These are phyloP conservation scores for Glycine latifolia DNA, from an alignment of 306 rosid species.

Conservation along the genomic window DNA sequence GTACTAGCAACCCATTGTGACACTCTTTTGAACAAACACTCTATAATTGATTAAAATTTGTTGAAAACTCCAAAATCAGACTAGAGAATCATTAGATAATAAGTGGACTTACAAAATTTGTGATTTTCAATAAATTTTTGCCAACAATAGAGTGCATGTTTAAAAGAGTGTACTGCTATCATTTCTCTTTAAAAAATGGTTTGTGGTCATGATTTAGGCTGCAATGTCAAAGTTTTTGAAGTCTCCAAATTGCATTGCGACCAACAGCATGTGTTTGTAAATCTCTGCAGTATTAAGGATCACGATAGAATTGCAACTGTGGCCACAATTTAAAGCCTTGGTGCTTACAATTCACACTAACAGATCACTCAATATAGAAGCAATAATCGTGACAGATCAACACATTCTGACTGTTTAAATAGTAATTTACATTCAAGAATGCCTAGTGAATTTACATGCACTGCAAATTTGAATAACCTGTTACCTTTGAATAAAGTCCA, in stretches of 20 bases:
- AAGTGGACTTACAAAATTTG: no score
- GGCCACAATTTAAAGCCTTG: not conserved
- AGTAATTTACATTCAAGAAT: not conserved
- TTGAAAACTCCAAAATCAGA: no score
- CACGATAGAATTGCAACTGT: not conserved
- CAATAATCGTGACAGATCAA: not conserved
- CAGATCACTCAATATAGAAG: conserved; percentile 25
- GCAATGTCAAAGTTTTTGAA: not conserved
- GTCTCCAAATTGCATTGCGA: not conserved
- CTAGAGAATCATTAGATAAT: no score
- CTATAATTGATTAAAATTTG: no score
- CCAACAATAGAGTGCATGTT: no score
- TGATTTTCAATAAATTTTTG: no score
- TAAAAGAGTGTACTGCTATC: no score
- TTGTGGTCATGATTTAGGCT: not conserved
- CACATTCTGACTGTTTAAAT: not conserved
- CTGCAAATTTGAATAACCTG: not conserved
- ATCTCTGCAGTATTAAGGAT: not conserved
- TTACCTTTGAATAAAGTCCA: conserved; percentile 29
- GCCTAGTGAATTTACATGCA: not conserved
- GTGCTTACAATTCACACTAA: not conserved
- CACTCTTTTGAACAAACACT: no score
- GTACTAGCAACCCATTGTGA: no score
- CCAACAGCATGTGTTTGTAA: not conserved
- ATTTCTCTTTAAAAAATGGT: not conserved